Base-by-base conservation (phyloP, 176 grass and related monocot species). In the Typha latifolia region DNA sequence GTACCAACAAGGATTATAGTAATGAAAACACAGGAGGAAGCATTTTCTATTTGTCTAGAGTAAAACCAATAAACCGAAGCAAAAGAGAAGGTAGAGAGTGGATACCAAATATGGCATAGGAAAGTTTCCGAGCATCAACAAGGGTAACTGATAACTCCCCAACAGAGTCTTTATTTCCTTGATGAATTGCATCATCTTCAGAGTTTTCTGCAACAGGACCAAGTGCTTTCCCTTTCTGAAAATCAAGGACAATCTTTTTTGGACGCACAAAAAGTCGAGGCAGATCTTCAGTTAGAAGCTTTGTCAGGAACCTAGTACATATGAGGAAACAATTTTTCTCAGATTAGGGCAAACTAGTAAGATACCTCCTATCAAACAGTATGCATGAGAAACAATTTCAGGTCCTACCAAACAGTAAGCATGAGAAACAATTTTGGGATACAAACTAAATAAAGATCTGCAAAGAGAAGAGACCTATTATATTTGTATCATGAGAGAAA, bases 201-300 rank as follows among this genome's bases (percentile, higher is more conserved):
- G 63, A 31, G 67, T 12, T 4, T 69, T 82, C 80, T 73, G 88
- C 63, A 70, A 92, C 69, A 68, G 93, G 93, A 49, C 88, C 93
- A 66, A 79, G 79, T 64, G 93, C 78, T 77, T 82, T 91, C 47
- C 93, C 94, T 69, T 92, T 73, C 61, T 87, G 89, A 72, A 97
- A 97, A 92, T 97, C 94, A 22, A 97, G 94, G 53, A 99, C 89
- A 11, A 99, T 99, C 77, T 90, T 97, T 69, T 93, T 92, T 67
- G 94, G 94, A 0, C 86, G 88, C 65, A 93, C 89, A 87, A 99
- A 97, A 37, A 99, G 86, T 24, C 85, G 86, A 76, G 94, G 94
- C 52, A 99, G 63, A 64, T 99, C 94, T 86, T 92, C 94, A 12
- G 94, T 99, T 31, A 99, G 49, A 72, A 99, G 89, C 67, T 99